phyloP scores from a whole-genome alignment of 1,139 yeast genomes.

The Lodderomyces metapsilosis region DNA sequence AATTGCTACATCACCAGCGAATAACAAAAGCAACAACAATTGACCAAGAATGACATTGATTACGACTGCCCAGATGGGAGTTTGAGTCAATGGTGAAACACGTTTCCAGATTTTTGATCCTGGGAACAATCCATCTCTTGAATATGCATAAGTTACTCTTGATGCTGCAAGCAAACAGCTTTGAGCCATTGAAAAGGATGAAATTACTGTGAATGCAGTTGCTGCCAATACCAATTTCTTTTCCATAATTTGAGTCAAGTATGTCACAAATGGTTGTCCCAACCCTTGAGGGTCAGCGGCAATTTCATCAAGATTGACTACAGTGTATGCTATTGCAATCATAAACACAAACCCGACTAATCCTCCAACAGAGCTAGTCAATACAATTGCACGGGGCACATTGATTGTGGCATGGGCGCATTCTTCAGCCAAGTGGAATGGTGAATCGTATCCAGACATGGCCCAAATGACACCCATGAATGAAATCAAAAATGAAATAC shows the following conservation, averaged over 20 bases:
- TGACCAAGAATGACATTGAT: slow-evolving; percentile 59
- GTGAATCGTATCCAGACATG: slow-evolving; percentile 74
- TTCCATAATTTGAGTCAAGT: slow-evolving; percentile 50
- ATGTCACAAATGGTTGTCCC: slow-evolving; percentile 68
- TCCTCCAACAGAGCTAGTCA: slow-evolving; percentile 65
- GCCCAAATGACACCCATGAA: slow-evolving; percentile 73
- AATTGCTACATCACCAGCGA: slow-evolving; percentile 68
- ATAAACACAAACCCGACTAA: slow-evolving; percentile 60
- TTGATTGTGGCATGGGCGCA: slow-evolving; percentile 65
- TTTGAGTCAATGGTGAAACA: slow-evolving; percentile 56
- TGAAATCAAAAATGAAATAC: slow-evolving; percentile 58
- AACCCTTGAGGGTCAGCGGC: slow-evolving; percentile 49
- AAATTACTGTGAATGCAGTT: slow-evolving; percentile 57
- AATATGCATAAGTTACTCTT: slow-evolving; percentile 66
- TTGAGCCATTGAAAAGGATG: slow-evolving; percentile 66
- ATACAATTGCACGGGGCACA: slow-evolving; percentile 65
- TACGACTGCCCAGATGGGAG: slow-evolving; percentile 74
- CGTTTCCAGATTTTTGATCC: slow-evolving; percentile 50
- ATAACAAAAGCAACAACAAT: slow-evolving; percentile 54
- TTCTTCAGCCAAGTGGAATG: slow-evolving; percentile 73
- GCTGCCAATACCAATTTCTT: slow-evolving; percentile 49
- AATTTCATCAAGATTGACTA: slow-evolving; percentile 52
- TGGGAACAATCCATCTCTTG: slow-evolving; percentile 72
- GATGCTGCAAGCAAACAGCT: slow-evolving; percentile 73
- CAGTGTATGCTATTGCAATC: slow-evolving; percentile 65